These are phyloP conservation scores for Cercospora sesami DNA, from an alignment of 2,329 filamentous ascomycete species.

Conservation along the genomic window DNA sequence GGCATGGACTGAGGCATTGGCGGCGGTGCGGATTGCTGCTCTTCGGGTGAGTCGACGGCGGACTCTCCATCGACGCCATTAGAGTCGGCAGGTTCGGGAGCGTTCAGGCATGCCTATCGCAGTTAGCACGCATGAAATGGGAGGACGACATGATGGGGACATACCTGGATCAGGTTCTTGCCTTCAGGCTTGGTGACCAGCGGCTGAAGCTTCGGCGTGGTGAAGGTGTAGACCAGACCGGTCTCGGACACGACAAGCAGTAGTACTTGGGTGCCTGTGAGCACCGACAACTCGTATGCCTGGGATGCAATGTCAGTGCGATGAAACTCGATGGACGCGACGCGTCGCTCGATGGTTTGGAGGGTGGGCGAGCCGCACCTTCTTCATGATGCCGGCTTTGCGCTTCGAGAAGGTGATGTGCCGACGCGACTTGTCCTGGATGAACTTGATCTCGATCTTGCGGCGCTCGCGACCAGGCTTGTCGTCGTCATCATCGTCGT, in stretches of 20 bases:
- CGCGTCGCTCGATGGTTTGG: slow-evolving; percentile 16
- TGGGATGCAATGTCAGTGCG: slow-evolving; percentile 43
- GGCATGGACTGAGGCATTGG: slow-evolving; percentile 40
- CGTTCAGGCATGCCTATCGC: slow-evolving; percentile 87
- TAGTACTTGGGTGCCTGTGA: slow-evolving; percentile 96
- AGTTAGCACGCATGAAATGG: not conserved
- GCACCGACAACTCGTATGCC: slow-evolving; percentile 96
- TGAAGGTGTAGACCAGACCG: slow-evolving; percentile 96
- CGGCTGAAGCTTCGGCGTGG: slow-evolving; percentile 95
- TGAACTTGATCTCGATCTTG: slow-evolving; percentile 99
- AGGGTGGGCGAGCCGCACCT: slow-evolving; percentile 60
- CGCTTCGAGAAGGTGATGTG: slow-evolving; percentile 99
- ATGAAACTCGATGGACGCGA: slow-evolving; percentile 15
- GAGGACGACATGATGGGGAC: slow-evolving; percentile 18
- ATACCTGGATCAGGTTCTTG: slow-evolving; percentile 97
- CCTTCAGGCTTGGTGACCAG: slow-evolving; percentile 97
- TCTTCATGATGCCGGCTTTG: slow-evolving; percentile 99
- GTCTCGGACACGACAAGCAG: slow-evolving; percentile 96
- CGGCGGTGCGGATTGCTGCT: slow-evolving; percentile 65
- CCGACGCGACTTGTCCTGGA: slow-evolving; percentile 97
- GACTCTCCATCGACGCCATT: slow-evolving; percentile 55
- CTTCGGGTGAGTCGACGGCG: slow-evolving; percentile 82
- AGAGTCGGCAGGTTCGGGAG: slow-evolving; percentile 83
- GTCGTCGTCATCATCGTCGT: slow-evolving; percentile 97
- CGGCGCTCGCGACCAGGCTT: slow-evolving; percentile 96